A percentile compares a stretch with the other conserved stretches of the same genome.
Conservation (phyloP, 1,284 basidiomycete genomes). For the Naganishia sp. region DNA sequence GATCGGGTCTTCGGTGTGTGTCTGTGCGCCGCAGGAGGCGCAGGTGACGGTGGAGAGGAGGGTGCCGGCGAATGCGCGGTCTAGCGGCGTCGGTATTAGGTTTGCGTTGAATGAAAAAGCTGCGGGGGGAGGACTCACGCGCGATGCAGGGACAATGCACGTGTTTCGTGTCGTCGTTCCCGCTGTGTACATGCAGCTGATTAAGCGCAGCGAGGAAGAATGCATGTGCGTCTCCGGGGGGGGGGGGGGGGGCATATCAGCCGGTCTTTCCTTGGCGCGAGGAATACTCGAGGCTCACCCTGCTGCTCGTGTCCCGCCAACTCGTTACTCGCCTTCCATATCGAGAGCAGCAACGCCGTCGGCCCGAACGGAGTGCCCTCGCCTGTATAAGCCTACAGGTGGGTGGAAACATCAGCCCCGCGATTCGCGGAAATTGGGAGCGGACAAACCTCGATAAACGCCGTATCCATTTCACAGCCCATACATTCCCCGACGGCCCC, state of each 20-base stretch:
- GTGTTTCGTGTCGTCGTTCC: slow-evolving; percentile 56
- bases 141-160: slow-evolving; percentile 79
- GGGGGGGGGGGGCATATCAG: slow-evolving; percentile 6
- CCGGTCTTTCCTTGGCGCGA: slow-evolving; percentile 1
- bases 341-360: slow-evolving; percentile 76
- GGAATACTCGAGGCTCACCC: slow-evolving; percentile 50
- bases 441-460: slow-evolving; percentile 74
- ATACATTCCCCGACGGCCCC: slow-evolving; percentile 63
- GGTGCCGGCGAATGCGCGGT: slow-evolving; percentile 84
- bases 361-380: slow-evolving; percentile 76
- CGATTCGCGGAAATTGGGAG: no score
- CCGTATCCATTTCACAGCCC: slow-evolving; percentile 91
- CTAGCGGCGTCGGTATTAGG: slow-evolving; percentile 34
- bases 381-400: slow-evolving; percentile 67
- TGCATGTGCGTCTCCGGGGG: slow-evolving; percentile 46
- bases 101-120: not conserved
- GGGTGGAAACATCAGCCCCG: not conserved
- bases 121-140: slow-evolving; percentile 50
- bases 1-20: slow-evolving; percentile 82
- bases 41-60: slow-evolving; percentile 89
- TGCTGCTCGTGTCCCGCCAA: slow-evolving; percentile 90
- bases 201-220: slow-evolving; percentile 80
- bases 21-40: slow-evolving; percentile 69
- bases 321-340: slow-evolving; percentile 82
- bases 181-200: slow-evolving; percentile 77